Conservation (phyloP, 495 filamentous ascomycete species). For the Trichoderma asperelloides region DNA sequence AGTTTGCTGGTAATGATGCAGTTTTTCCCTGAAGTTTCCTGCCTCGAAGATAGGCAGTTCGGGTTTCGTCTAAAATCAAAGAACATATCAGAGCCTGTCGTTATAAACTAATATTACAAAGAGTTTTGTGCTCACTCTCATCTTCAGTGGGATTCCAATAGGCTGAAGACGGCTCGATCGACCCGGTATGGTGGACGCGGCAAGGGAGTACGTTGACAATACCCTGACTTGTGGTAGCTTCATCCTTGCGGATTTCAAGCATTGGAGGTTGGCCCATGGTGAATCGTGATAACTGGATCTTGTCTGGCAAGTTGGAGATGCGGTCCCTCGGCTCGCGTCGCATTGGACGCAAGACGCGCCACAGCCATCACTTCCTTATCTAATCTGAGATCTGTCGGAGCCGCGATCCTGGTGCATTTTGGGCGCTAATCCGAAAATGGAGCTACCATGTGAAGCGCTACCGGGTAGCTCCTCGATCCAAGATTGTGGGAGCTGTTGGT, state of each 20-base stretch:
- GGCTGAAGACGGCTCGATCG: slow-evolving; percentile 51
- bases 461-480: not conserved
- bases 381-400: not conserved
- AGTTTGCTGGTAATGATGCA: slow-evolving; percentile 63
- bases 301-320: not conserved
- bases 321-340: not conserved
- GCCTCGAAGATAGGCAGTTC: slow-evolving; percentile 70
- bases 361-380: not conserved
- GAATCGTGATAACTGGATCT: not conserved
- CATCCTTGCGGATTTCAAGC: slow-evolving; percentile 15
- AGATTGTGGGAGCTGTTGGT: not conserved
- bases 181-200: slow-evolving; percentile 69
- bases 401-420: not conserved
- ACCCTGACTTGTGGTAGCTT: slow-evolving; percentile 28
- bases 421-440: not conserved
- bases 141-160: slow-evolving; percentile 59
- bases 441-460: not conserved
- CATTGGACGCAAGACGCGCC: not conserved
- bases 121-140: slow-evolving; percentile 17
- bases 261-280: slow-evolving; percentile 22
- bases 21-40: slow-evolving; percentile 65
- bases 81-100: not conserved
- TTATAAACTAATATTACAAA: no score
- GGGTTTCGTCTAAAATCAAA: slow-evolving; percentile 29
- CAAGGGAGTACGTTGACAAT: slow-evolving; percentile 81